Conservation (phyloP, 208 protist species). For the Wallacemonas rigidus region DNA sequence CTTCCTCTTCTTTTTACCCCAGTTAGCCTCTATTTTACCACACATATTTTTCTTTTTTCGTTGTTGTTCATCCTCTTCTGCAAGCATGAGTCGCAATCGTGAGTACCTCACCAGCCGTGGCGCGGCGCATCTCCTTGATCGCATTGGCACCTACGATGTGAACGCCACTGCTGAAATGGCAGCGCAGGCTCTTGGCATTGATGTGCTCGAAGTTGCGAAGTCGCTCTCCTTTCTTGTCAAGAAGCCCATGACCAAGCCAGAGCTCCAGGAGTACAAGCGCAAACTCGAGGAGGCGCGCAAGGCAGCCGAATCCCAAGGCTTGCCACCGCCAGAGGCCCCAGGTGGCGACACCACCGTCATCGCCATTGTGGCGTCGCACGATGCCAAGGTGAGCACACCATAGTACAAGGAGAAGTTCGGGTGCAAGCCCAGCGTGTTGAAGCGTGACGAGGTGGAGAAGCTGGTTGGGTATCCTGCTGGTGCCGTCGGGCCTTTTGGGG, state of each 20-base stretch:
- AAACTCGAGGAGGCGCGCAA: constrained; percentile 10
- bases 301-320: constrained; percentile 8
- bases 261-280: constrained; percentile 24
- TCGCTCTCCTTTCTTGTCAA: constrained; percentile 40
- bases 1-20: no score
- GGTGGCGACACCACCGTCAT: constrained; percentile 14
- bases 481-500: constrained; percentile 61
- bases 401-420: constrained; percentile 48
- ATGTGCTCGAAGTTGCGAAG: constrained; percentile 55
- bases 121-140: constrained; percentile 34
- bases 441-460: constrained; percentile 43
- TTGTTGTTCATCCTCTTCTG: background rate
- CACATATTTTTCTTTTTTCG: background rate
- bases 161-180: constrained; percentile 54
- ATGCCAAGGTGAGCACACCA: constrained; percentile 42
- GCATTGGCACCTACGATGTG: constrained; percentile 39
- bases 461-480: constrained; percentile 48
- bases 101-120: constrained; percentile 29
- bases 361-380: constrained; percentile 47
- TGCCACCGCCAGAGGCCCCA: background rate
- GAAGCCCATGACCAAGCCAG: constrained; percentile 29
- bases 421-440: constrained; percentile 44
- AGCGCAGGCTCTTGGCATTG: constrained; percentile 39
- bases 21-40: no score
- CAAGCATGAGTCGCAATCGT: constrained; percentile 29